phyloP scores from a whole-genome alignment of 805 yeast species.

The Scheffersomyces lignosus region DNA sequence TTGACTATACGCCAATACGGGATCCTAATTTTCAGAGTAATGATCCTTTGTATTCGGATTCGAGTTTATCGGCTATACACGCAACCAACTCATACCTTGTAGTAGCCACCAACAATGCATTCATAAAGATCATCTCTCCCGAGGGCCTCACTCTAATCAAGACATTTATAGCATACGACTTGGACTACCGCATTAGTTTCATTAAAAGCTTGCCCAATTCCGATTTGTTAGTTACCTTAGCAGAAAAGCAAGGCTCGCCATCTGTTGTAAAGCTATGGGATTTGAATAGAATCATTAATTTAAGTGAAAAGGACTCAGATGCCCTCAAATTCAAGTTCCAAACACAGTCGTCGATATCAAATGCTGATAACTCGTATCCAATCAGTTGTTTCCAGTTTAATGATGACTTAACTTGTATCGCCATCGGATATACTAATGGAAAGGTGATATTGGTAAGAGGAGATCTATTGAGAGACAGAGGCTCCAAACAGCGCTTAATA shows the following conservation, averaged over 20 bases:
- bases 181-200: slow-evolving; percentile 62
- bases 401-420: slow-evolving; percentile 59
- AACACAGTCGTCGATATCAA: slow-evolving; percentile 60
- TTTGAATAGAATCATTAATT: slow-evolving; percentile 48
- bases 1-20: slow-evolving; percentile 75
- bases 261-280: slow-evolving; percentile 73
- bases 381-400: slow-evolving; percentile 63
- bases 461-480: slow-evolving; percentile 83
- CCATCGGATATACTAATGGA: slow-evolving; percentile 84
- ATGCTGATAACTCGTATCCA: slow-evolving; percentile 78
- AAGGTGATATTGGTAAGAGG: slow-evolving; percentile 80
- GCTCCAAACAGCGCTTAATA: slow-evolving; percentile 80
- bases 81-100: slow-evolving; percentile 58
- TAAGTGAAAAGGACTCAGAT: slow-evolving; percentile 19
- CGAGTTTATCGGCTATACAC: slow-evolving; percentile 63
- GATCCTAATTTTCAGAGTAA: slow-evolving; percentile 74
- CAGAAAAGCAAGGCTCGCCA: slow-evolving; percentile 73
- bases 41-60: slow-evolving; percentile 75
- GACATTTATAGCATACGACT: slow-evolving; percentile 63
- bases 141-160: slow-evolving; percentile 44
- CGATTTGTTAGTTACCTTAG: slow-evolving; percentile 65
- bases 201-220: slow-evolving; percentile 49
- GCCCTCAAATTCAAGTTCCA: slow-evolving; percentile 45
- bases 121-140: slow-evolving; percentile 55
- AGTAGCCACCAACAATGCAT: slow-evolving; percentile 54